Base-by-base conservation (phyloP, 345 rosid species). In the Salix viminalis region DNA sequence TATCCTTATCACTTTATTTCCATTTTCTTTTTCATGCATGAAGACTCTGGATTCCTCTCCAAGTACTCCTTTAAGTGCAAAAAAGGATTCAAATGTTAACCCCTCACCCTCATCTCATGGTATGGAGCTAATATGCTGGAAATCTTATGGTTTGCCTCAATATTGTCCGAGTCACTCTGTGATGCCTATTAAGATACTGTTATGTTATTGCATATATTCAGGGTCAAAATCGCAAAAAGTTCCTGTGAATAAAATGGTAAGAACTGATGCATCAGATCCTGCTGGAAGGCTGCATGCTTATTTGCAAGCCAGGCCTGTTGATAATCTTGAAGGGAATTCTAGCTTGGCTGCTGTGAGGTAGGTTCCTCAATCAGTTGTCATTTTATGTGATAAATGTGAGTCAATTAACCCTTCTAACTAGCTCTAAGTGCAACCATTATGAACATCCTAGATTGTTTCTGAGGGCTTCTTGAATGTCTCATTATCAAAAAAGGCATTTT, bases 221-320 rank as follows among this genome's bases (percentile, higher is more conserved):
- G 97, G 93, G 69, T 79, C 87, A 71, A 93, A 90, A 79, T 75
- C 79, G 61, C 94, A 88, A 75, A 96, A 87, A 85, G 83, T 90
- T 75, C 98, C 93, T 23, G 93, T 90, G 77, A 68, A 89, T 80
- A 93, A 90, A 85, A 90, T 90, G 90, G 97, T 96, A 61, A 90
- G 99, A 87, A 92, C 92, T 28, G 98, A 96, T 86, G 88, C 90
- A 75, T 85, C 84, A 41, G 91, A 90, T 79, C 99, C 98, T 77
- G 94, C 96, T 26, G 99, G 99, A 86, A 88, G 97, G 86, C 77
- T 96, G 89, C 92, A 91, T 83, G 92, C 96, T 68, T 96, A 86
- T 77, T 77, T 91, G 83, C 88, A 80, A 75, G 81, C 85, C 71
- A 90, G 85, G 78, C 83, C 94, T 72, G 76, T 58, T 42, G 81